Conservation (phyloP, 2,329 filamentous ascomycete genomes). For the Podosphaera fusca region DNA sequence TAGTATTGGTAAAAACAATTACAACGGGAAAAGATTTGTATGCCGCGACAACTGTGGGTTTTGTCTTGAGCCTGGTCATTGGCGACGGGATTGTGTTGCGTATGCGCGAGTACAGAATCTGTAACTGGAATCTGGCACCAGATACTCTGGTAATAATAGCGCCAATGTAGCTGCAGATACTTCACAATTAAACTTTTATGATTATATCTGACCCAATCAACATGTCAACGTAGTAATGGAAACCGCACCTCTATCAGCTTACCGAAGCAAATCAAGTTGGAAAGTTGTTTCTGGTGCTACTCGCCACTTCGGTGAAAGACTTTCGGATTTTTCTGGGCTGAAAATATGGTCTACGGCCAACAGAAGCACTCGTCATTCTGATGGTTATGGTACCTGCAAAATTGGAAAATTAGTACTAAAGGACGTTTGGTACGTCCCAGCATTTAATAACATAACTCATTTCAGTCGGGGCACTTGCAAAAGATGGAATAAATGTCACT, state of each 20-base stretch:
- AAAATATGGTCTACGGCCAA: neutral
- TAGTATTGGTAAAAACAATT: neutral
- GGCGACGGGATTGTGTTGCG: too few relatives aligned
- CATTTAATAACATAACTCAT: neutral
- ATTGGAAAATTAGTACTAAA: neutral
- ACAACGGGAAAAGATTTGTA: neutral
- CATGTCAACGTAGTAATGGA: neutral
- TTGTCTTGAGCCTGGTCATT: too few relatives aligned
- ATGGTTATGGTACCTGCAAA: neutral
- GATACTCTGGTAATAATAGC: neutral
- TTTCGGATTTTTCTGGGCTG: neutral
- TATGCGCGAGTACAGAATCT: too few relatives aligned
- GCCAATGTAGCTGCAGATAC: neutral
- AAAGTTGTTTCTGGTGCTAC: neutral
- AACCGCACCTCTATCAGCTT: neutral
- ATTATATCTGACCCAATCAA: neutral
- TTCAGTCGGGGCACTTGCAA: too few relatives aligned
- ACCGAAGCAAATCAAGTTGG: neutral
- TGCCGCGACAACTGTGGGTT: neutral
- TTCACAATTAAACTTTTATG: neutral
- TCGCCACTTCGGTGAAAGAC: neutral
- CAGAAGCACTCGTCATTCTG: neutral
- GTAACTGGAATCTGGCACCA: neutral
- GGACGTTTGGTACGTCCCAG: neutral
- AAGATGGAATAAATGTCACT: too few relatives aligned